Evolutionary conservation across 2,329 filamentous ascomycete genomes (phyloP).

Genomic region (Monilinia vaccinii-corymbosi): DNA sequence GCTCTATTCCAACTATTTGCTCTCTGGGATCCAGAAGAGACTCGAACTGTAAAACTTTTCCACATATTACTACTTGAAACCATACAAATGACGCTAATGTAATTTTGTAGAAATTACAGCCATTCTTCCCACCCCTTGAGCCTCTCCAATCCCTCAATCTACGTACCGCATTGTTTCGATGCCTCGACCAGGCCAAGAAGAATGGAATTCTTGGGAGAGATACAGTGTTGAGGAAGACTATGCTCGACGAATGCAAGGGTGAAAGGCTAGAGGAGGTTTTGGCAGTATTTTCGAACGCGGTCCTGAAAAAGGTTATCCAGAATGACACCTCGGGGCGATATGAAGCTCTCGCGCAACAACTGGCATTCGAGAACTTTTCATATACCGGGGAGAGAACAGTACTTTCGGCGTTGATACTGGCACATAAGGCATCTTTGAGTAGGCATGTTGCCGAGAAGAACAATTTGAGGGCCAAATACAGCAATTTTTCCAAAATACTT

Average conservation of each 20-base stretch:
- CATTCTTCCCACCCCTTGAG: slow-evolving; percentile 85
- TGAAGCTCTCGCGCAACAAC: slow-evolving; percentile 41
- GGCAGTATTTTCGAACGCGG: slow-evolving; percentile 72
- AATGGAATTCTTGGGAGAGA: slow-evolving; percentile 74
- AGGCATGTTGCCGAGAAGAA: slow-evolving; percentile 50
- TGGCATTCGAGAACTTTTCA: slow-evolving; percentile 51
- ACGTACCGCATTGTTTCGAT: slow-evolving; percentile 71
- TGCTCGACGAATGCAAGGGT: slow-evolving; percentile 93
- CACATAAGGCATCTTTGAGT: slow-evolving; percentile 60
- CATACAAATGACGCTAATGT: neutral
- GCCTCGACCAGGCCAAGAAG: slow-evolving; percentile 80
- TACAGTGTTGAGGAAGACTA: slow-evolving; percentile 76
- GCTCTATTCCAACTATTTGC: slow-evolving; percentile 78
- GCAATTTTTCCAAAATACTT: slow-evolving; percentile 56
- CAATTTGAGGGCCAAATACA: slow-evolving; percentile 48
- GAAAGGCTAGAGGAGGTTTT: slow-evolving; percentile 84
- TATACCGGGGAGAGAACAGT: slow-evolving; percentile 44
- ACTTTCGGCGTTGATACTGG: slow-evolving; percentile 60
- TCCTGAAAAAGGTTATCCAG: slow-evolving; percentile 60
- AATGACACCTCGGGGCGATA: slow-evolving; percentile 34
- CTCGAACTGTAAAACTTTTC: slow-evolving; percentile 52
- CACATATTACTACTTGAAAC: too few relatives aligned
- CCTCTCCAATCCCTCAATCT: slow-evolving; percentile 87
- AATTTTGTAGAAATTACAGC: slow-evolving; percentile 64
- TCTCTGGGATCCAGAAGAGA: slow-evolving; percentile 71